Base-by-base conservation (phyloP, 2,329 filamentous ascomycete species). In the Fusarium foetens region DNA sequence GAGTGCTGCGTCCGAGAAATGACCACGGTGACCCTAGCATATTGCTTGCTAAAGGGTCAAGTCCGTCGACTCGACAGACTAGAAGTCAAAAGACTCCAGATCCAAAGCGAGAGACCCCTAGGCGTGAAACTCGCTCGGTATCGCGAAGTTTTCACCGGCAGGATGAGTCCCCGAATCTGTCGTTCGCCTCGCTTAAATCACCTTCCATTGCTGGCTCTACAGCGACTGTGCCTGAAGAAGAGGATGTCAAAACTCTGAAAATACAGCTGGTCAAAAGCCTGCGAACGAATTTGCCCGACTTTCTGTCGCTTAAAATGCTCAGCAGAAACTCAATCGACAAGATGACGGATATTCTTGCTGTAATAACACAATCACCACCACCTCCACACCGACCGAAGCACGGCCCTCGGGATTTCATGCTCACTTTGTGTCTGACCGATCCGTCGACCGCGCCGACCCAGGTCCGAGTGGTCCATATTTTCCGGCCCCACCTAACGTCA, bases 371-470 rank as follows among this genome's bases (percentile, higher is more conserved):
- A 49, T 81, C 83, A 23, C 86, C 88, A 6, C 80, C 84, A 14
- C 82, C 85, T 51, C 85, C 89, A 11, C 81, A 84, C 63, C 85
- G 89, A 41, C 87, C 87, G 31, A 90, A 89, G 75, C 81, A 84
- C 66, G 88, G 88, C 1, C 88, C 88, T 7, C 83, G 89, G 27
- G 88, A 91, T 75, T 91, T 86, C 79, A 86, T 88, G 79, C 85
- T 90, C 73, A 85, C 86, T 21, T 87, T 92, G 70, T 86, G 84
- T 43, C 80, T 90, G 17, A 88, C 86, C 1, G 90, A 92, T 73
- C 84, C 87, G 31, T 86, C 87, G 4, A 83, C 85, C 25, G 86
- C 85, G 7, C 86, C 88, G 5, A 79, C 81, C 14, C 78, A 80
- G 19, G 85, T 90, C 4, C 82, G 82, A 17, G 85, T 90, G 75